Conservation (phyloP, 768 basidiomycete species). For the Boletellus ananas region DNA sequence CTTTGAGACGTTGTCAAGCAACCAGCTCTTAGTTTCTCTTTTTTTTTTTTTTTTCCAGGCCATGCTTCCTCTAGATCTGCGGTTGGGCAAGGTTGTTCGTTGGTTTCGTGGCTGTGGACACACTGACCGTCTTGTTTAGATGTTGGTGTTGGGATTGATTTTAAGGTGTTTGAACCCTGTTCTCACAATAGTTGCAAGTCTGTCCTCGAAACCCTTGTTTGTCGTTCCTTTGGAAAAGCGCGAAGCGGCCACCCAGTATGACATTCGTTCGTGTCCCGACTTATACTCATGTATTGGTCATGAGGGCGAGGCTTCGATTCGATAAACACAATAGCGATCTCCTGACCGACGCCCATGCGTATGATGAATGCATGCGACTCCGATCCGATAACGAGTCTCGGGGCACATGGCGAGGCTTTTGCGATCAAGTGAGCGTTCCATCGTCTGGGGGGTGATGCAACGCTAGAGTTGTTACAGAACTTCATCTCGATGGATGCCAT, state of each 20-base stretch:
- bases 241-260: conserved; percentile 72
- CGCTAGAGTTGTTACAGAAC: conserved; percentile 45
- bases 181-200: conserved; percentile 73
- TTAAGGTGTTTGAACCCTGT: conserved; percentile 82
- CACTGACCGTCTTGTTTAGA: conserved; percentile 40
- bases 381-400: conserved; percentile 49
- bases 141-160: conserved; percentile 81
- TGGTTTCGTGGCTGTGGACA: not conserved
- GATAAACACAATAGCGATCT: conserved; percentile 74
- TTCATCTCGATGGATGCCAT: conserved; percentile 75
- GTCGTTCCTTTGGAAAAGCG: conserved; percentile 76
- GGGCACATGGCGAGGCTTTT: conserved; percentile 51
- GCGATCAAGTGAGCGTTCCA: conserved; percentile 52
- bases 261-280: not conserved
- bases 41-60: conserved; percentile 43
- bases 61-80: conserved; percentile 81
- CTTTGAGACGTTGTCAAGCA: not conserved
- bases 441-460: not conserved
- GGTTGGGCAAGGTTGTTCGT: conserved; percentile 69
- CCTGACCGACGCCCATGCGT: conserved; percentile 77
- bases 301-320: conserved; percentile 72
- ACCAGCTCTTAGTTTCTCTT: not conserved
- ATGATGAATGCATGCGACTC: conserved; percentile 55
- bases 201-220: conserved; percentile 90
- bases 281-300: not conserved